A percentile compares a stretch with the other conserved stretches of the same genome.
phyloP scores from a whole-genome alignment of 768 basidiomycete genomes.

The Kwoniella botswanensis region DNA sequence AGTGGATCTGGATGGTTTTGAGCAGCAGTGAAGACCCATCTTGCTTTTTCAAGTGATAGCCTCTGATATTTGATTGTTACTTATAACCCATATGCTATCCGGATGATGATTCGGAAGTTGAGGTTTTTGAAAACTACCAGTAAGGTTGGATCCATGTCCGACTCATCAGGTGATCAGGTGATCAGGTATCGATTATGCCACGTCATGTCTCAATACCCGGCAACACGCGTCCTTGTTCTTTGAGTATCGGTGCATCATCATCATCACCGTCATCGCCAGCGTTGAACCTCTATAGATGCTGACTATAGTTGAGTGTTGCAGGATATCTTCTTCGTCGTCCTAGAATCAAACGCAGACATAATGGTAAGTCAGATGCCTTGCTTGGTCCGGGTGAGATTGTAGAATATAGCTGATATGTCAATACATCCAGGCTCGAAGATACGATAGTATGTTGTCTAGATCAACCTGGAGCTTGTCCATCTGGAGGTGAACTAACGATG shows the following conservation, averaged over 20 bases:
- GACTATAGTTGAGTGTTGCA: background rate
- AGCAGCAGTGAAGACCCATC: too few relatives aligned
- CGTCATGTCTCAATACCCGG: background rate
- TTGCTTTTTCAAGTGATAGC: too few relatives aligned
- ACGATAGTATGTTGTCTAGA: slow-evolving; percentile 74
- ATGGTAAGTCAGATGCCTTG: background rate
- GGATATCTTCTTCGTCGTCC: background rate
- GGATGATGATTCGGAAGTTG: too few relatives aligned
- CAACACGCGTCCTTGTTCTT: background rate
- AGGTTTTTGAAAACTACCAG: too few relatives aligned
- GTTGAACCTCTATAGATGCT: background rate
- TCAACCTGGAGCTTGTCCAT: background rate
- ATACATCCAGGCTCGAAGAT: slow-evolving; percentile 76
- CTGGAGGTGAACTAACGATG: slow-evolving; percentile 28
- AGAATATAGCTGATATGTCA: slow-evolving; percentile 18
- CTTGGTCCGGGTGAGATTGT: background rate
- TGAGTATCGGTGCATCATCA: background rate
- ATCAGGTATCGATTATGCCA: too few relatives aligned
- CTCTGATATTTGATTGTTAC: too few relatives aligned
- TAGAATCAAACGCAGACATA: background rate
- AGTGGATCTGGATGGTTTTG: too few relatives aligned
- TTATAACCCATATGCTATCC: too few relatives aligned
- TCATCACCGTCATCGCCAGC: background rate
- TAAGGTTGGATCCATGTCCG: too few relatives aligned
- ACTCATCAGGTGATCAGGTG: too few relatives aligned